Conservation (phyloP, 1,139 yeast species). For the Suhomyces kunorum region DNA sequence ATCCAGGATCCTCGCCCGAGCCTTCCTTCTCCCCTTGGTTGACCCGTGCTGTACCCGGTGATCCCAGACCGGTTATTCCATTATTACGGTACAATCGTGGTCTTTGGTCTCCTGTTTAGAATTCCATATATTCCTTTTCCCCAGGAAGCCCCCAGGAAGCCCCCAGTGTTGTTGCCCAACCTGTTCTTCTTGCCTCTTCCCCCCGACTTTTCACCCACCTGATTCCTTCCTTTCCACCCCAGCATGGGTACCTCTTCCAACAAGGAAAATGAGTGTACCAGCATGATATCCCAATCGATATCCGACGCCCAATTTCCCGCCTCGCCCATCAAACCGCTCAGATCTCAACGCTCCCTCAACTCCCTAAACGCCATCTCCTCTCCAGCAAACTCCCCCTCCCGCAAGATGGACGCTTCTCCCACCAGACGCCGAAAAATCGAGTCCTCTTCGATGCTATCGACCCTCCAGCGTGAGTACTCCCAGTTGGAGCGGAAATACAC, state of each 20-base stretch:
- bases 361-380: conserved; percentile 13
- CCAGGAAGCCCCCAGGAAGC: background rate
- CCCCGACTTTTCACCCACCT: background rate
- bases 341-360: conserved; percentile 14
- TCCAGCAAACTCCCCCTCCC: conserved; percentile 8
- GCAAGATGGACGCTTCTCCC: conserved; percentile 8
- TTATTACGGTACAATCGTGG: conserved; percentile 2
- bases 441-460: conserved; percentile 1
- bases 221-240: conserved; percentile 5
- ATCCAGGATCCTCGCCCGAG: background rate
- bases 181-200: background rate
- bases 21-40: background rate
- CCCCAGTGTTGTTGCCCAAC: no score
- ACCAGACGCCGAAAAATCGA: conserved; percentile 13
- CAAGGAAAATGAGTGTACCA: conserved; percentile 17
- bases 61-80: conserved; percentile 5
- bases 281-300: conserved; percentile 14
- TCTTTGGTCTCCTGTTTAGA: conserved; percentile 6
- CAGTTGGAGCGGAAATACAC: conserved; percentile 30
- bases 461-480: conserved; percentile 14
- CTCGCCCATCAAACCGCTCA: conserved; percentile 12
- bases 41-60: background rate
- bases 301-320: conserved; percentile 5
- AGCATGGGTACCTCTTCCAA: conserved; percentile 12
- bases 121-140: conserved; percentile 2